Evolutionary conservation across 2,329 filamentous ascomycete genomes (phyloP), one percentile per base, ranked within the genome.

Genomic region (Colletotrichum sp.): DNA sequence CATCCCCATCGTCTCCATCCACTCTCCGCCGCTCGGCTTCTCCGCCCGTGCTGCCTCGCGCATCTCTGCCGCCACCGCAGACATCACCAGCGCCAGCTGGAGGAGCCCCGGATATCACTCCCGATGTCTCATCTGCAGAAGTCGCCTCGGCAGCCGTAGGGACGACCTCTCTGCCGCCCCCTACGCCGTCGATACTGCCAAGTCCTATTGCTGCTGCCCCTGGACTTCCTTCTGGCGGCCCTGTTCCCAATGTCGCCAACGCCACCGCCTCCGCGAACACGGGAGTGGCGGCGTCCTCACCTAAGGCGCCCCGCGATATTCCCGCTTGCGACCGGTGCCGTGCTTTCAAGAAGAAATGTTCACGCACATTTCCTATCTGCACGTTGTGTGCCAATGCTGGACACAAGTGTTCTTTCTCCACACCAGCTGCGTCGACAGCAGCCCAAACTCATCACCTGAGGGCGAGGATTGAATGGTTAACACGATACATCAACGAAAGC

Each of bases 331-430:
- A 86, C 68, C 83, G 86, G 48, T 88, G 86, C 78, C 85, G 86
- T 61, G 83, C 81, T 77, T 86, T 87, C 79, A 88, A 88, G 80
- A 88, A 88, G 81, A 86, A 85, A 73, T 88, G 86, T 78, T 86
- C 84, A 61, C 82, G 85, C 48, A 86, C 85, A 2, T 83, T 84
- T 76, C 86, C 83, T 28, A 80, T 81, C 16, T 88, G 86, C 78
- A 81, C 83, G 6, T 81, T 86, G 2, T 87, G 86, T 77, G 81
- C 82, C 63, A 82, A 80, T 34, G 84, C 85, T 12, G 85, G 84
- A 21, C 81, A 85, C 59, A 81, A 82, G 39, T 88, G 86, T 78
- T 86, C 81, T 67, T 84, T 80, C 71, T 83, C 79, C 13, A 81
- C 81, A 12, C 80, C 81, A 48, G 79, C 80, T 5, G 77, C 80